phyloP scores from a whole-genome alignment of 2,329 filamentous ascomycete genomes.

The Fusarium sp. region DNA sequence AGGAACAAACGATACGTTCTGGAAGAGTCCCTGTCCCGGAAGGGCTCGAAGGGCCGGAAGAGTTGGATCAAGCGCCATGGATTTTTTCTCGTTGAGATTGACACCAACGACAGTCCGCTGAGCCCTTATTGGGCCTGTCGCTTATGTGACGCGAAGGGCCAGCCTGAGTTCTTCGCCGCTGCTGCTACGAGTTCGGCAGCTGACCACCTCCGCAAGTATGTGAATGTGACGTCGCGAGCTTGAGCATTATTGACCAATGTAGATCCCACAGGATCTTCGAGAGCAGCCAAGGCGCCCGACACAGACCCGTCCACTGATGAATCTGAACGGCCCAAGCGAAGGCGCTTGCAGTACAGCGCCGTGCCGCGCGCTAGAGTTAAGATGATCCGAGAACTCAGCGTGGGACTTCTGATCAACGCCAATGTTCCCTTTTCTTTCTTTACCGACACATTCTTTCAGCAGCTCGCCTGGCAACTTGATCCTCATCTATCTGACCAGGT shows the following conservation, averaged over 20 bases:
- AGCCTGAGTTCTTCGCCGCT: background rate
- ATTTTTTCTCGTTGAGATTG: background rate
- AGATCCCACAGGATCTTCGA: background rate
- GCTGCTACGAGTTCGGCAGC: background rate
- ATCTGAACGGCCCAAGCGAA: background rate
- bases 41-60: background rate
- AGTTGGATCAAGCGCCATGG: background rate
- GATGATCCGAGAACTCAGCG: background rate
- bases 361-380: background rate
- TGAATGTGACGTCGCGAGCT: background rate
- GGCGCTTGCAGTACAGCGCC: background rate
- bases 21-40: background rate
- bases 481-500: background rate
- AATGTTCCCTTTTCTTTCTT: background rate
- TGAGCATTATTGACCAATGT: background rate
- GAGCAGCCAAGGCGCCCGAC: background rate
- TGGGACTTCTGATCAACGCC: background rate
- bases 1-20: background rate
- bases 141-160: background rate
- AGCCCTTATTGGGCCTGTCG: background rate
- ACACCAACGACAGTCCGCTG: background rate
- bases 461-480: background rate
- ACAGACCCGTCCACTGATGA: background rate
- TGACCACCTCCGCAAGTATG: background rate
- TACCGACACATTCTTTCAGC: background rate